Evolutionary conservation across 139 green algal genomes (phyloP).

Genomic region (Picocystis salinarum): DNA sequence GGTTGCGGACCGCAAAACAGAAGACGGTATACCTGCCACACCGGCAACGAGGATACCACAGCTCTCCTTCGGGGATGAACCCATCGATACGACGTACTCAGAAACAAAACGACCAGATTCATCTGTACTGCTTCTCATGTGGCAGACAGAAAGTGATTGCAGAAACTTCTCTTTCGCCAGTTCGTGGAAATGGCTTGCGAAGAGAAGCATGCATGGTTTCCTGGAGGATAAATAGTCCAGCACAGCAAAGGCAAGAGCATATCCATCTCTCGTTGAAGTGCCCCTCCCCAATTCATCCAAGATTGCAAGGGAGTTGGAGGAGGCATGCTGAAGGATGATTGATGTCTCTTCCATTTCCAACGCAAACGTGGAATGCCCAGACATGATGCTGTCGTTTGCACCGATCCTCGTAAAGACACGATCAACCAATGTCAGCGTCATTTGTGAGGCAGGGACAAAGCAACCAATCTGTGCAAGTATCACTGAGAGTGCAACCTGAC

Average conservation of each 20-base stretch:
- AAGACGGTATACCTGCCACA: too few relatives aligned
- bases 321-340: background rate
- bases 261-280: background rate
- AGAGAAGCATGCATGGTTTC: background rate
- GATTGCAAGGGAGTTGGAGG: background rate
- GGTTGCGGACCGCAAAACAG: too few relatives aligned
- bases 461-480: background rate
- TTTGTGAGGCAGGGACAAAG: background rate
- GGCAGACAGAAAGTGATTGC: too few relatives aligned
- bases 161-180: too few relatives aligned
- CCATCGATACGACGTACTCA: too few relatives aligned
- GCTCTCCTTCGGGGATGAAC: too few relatives aligned
- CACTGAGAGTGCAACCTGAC: background rate
- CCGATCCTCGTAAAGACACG: slow-evolving; percentile 3
- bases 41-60: too few relatives aligned
- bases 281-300: background rate
- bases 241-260: background rate
- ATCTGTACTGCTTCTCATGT: too few relatives aligned
- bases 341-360: background rate
- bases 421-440: background rate
- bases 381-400: background rate
- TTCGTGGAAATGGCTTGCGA: background rate
- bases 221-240: background rate
- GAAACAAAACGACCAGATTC: too few relatives aligned
- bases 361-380: background rate